Evolutionary conservation across 257 asterid species (phyloP).

Genomic region (Echium plantagineum): DNA sequence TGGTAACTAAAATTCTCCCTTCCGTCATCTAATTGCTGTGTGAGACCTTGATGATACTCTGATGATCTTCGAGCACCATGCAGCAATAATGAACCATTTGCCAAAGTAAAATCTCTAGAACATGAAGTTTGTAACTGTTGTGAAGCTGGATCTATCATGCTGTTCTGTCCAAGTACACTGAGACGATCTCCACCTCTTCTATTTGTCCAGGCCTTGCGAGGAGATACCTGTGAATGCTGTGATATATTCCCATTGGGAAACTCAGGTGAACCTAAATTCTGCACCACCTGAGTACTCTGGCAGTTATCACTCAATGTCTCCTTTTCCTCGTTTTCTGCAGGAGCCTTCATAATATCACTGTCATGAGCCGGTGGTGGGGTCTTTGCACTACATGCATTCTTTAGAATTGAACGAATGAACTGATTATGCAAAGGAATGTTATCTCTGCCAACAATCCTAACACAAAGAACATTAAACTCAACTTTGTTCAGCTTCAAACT

Average conservation of each 20-base stretch:
- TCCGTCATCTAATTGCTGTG: background rate
- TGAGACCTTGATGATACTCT: too few relatives aligned
- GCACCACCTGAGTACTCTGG: background rate
- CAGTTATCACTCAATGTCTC: too few relatives aligned
- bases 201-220: background rate
- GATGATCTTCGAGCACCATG: background rate
- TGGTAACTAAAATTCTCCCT: background rate
- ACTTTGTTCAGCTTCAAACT: background rate
- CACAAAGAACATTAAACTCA: background rate
- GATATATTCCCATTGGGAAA: background rate
- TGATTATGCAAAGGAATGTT: constrained; percentile 1
- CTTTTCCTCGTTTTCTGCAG: too few relatives aligned
- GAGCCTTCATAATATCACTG: background rate
- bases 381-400: constrained; percentile 3
- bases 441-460: background rate
- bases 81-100: background rate
- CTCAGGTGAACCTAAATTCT: background rate
- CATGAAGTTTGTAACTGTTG: background rate
- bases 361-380: background rate
- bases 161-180: background rate
- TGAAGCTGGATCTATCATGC: background rate
- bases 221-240: background rate
- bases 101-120: background rate
- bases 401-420: constrained; percentile 3
- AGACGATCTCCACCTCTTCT: background rate